Conservation (phyloP, 2,329 filamentous ascomycete species). For the Elsinoe batatas region DNA sequence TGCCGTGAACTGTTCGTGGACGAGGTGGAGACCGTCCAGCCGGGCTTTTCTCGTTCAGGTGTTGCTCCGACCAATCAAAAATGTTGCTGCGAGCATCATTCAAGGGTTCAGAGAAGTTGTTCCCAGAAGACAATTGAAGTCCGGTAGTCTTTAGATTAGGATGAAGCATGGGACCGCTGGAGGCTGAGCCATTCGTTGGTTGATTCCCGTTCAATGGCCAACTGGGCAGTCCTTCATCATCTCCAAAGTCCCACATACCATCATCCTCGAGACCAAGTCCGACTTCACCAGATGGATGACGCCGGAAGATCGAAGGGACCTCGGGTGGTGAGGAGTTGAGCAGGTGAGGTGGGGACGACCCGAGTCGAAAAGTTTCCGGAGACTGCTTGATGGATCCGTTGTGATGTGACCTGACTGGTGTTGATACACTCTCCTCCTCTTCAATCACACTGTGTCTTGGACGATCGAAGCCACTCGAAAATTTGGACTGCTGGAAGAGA, state of each 20-base stretch:
- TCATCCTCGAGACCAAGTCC: constrained; percentile 25
- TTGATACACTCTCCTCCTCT: constrained; percentile 41
- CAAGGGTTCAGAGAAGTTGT: background rate
- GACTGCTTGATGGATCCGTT: constrained; percentile 30
- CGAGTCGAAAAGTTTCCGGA: constrained; percentile 19
- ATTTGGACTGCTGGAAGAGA: background rate
- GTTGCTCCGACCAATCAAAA: constrained; percentile 69
- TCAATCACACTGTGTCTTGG: constrained; percentile 38
- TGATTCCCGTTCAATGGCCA: background rate
- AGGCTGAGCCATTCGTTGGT: background rate
- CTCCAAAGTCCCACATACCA: constrained; percentile 32
- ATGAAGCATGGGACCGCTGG: constrained; percentile 4
- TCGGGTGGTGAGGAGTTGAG: constrained; percentile 38
- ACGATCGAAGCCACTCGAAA: constrained; percentile 16
- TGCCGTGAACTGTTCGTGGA: constrained; percentile 66
- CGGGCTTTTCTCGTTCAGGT: constrained; percentile 52
- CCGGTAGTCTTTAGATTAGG: constrained; percentile 7
- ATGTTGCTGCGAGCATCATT: constrained; percentile 50
- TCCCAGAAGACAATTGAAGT: background rate
- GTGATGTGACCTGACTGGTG: constrained; percentile 36
- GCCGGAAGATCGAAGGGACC: constrained; percentile 32
- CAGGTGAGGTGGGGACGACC: constrained; percentile 18
- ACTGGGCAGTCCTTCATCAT: constrained; percentile 20
- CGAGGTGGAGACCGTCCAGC: constrained; percentile 49
- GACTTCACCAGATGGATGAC: constrained; percentile 33